Evolutionary conservation across 1,284 basidiomycete genomes (phyloP), one percentile per base, ranked within the genome.

Genomic region (Ganoderma meredithae): DNA sequence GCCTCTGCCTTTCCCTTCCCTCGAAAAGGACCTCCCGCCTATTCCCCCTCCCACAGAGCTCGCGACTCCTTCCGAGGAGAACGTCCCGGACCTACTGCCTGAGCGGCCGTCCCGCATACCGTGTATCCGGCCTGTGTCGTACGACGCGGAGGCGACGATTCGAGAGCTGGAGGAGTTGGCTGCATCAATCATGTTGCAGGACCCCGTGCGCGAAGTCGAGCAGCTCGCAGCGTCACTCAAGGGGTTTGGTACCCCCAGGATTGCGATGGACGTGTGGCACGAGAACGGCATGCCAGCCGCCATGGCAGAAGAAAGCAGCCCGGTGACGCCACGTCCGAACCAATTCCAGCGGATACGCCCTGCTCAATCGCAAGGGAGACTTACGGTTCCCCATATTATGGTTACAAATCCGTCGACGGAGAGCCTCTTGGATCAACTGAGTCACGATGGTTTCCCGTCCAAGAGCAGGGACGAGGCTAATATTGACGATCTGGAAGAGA

Each of bases 351-450:
- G 25, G n/a, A 60, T 36, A 36, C 36, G 36, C 36, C 36, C 9
- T 36, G 36, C 25, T 33, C 58, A 63, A 49, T 36, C 66, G 36
- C 66, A 31, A 36, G 58, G 52, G 22, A 62, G 52, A 31, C 68
- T 68, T 12, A 61, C 65, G 55, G 65, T 72, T 44, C 76, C 76
- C 17, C 65, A 64, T 15, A 77, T 77, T 60, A 69, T 75, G 52
- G 69, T 77, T n/a, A 77, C 76, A n/a, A 66, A 71, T 12, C 71
- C 76, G 27, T 76, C 76, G 10, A 64, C 27, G 36, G 74, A 74
- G n/a, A 49, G 67, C 52, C 53, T 74, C n/a, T 19, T 19, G 12
- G 62, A 41, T 1, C 67, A 22, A 41, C 31, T n/a, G 43, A 25
- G 58, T 19, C 33, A 43, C 58, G 12, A 15, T 12, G 22, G n/a